Percentiles rank a stretch among this genome's conserved stretches.
phyloP scores from a whole-genome alignment of 2,329 filamentous ascomycete genomes.

The Zopfia rhizophila region DNA sequence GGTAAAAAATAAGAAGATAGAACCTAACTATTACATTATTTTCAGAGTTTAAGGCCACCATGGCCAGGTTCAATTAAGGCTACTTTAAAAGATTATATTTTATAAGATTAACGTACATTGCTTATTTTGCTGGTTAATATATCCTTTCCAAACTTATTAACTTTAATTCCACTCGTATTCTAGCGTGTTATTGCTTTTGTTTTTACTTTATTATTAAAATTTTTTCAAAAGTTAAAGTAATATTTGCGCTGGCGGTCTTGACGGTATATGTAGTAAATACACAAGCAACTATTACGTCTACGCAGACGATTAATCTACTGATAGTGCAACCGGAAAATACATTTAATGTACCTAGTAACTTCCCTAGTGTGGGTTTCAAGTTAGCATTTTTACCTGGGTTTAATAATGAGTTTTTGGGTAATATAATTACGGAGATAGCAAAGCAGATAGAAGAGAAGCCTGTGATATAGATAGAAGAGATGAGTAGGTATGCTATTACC shows the following conservation, averaged over 20 bases:
- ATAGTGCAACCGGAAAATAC: constrained; percentile 5
- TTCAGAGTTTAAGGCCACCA: no score
- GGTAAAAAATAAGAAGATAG: no score
- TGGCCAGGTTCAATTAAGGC: no score
- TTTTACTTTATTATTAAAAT: no score
- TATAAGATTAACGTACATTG: no score
- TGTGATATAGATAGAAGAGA: constrained; percentile 4
- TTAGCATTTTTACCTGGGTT: constrained; percentile 6
- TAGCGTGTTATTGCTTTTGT: no score
- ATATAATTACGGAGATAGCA: background rate
- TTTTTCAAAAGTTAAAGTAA: no score
- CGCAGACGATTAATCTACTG: constrained; percentile 1
- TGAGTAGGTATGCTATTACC: constrained; percentile 11
- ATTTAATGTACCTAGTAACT: constrained; percentile 5
- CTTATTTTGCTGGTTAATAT: no score
- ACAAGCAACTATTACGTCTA: constrained; percentile 9
- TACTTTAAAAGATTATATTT: no score
- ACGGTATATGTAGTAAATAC: background rate
- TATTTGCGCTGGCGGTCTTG: constrained; percentile 3
- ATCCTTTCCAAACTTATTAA: no score
- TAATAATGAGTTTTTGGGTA: constrained; percentile 6
- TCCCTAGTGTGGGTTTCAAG: constrained; percentile 10
- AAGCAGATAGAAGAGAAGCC: constrained; percentile 3
- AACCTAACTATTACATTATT: no score
- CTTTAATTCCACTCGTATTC: no score